Evolutionary conservation across 495 filamentous ascomycete species (phyloP), one percentile per base, ranked within the genome.

Genomic region (Ascodesmis nigricans): DNA sequence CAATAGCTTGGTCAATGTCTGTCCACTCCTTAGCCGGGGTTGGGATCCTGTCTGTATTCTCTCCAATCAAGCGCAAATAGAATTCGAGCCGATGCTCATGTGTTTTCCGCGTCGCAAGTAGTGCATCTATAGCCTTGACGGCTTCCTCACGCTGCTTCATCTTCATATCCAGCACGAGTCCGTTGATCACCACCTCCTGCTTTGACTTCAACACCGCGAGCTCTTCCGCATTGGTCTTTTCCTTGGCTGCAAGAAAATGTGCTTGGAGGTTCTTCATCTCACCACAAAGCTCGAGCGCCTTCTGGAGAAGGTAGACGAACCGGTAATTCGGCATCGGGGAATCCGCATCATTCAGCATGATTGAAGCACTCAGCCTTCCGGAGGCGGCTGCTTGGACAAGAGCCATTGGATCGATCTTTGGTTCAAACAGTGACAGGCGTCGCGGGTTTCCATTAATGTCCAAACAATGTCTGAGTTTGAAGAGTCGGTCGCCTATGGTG

Each of bases 251-350:
- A 5, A 55, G 21, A 18, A 52, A 32, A 10, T 22, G 10, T 2
- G 3, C 34, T 5, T 21, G 36, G n/a, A 55, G 16, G 3, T 7
- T 17, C 21, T 43, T 52, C 2, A 59, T 21, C 39, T 59, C 49
- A 2, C 8, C 19, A 26, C 33, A 44, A 4, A 60, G 8, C 10
- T 58, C 57, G 2, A 55, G 23, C 0, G 57, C 55, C 31, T 43
- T 40, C 14, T 37, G 22, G 6, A 58, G 20, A 1, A 59, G 30
- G 19, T 36, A 39, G n/a, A 27, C 10, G 38, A 55, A 58, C 1
- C 57, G 52, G 23, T 54, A 57, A 20, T 54, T 51, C 1, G 57
- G 57, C 38, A 59, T 41, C 0, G 55, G 47, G 11, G 24, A 34
- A 31, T 34, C 31, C 9, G 47, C n/a, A 16, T 55, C 44, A 8